These are phyloP conservation scores for Forsythia suspensa DNA, from an alignment of 257 asterid species.

Conservation along the genomic window DNA sequence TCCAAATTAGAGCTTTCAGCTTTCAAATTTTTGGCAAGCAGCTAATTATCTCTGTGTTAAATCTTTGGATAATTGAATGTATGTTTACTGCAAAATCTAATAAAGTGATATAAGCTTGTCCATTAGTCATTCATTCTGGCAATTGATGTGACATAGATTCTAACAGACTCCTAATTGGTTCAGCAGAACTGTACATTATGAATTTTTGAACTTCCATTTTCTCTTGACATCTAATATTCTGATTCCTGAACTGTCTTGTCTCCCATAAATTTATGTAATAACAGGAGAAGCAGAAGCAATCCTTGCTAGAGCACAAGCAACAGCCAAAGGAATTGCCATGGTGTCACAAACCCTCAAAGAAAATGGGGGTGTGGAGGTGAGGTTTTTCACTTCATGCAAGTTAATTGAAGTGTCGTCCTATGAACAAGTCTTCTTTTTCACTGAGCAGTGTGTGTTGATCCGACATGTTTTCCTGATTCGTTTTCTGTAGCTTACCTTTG, in stretches of 20 bases:
- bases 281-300: conserved; percentile 98
- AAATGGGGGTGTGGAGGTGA: conserved; percentile 81
- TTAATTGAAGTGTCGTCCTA: neutral
- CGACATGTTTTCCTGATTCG: neutral
- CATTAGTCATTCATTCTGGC: neutral
- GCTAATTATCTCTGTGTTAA: neutral
- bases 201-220: neutral
- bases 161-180: neutral
- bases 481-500: neutral
- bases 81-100: neutral
- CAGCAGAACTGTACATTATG: neutral
- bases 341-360: conserved; percentile 68
- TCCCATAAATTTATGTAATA: neutral
- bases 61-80: neutral
- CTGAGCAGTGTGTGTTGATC: neutral
- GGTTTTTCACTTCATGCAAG: conserved; percentile 12
- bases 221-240: neutral
- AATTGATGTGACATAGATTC: neutral
- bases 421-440: neutral
- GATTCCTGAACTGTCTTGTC: neutral
- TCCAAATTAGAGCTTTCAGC: neutral
- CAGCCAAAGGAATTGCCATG: conserved; percentile 72
- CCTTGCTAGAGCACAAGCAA: conserved; percentile 79
- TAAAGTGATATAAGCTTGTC: neutral
- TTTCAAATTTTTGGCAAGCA: neutral